Percentiles rank a stretch among this genome's conserved stretches.
These are phyloP conservation scores for Trichocladium antarcticum DNA, from an alignment of 495 filamentous ascomycete genomes.

Conservation along the genomic window DNA sequence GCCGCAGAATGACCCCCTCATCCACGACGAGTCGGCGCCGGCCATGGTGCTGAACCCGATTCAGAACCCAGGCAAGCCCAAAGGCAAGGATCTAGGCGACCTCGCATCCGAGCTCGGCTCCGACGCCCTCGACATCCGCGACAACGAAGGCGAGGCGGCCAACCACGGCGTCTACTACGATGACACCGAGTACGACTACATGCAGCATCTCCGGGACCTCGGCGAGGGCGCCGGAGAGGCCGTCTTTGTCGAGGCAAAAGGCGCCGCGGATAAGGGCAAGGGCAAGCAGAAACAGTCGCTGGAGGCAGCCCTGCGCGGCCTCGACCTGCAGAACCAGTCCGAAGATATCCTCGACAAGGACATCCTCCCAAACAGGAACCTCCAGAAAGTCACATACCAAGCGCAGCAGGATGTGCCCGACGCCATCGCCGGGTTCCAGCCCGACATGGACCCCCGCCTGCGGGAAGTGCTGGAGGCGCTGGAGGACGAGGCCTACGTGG, in stretches of 20 bases:
- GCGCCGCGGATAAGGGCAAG: slow-evolving; percentile 53
- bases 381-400: slow-evolving; percentile 69
- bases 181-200: slow-evolving; percentile 94
- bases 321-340: slow-evolving; percentile 48
- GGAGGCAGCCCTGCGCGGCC: slow-evolving; percentile 66
- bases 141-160: slow-evolving; percentile 93
- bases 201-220: slow-evolving; percentile 94
- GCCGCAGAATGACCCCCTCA: slow-evolving; percentile 90
- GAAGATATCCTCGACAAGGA: slow-evolving; percentile 55
- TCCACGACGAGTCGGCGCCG: slow-evolving; percentile 73
- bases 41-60: slow-evolving; percentile 65
- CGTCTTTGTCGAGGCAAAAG: slow-evolving; percentile 65
- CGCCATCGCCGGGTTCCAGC: slow-evolving; percentile 82
- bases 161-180: slow-evolving; percentile 79
- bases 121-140: slow-evolving; percentile 47
- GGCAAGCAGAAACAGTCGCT: slow-evolving; percentile 52
- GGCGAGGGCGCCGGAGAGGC: slow-evolving; percentile 48
- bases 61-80: slow-evolving; percentile 26
- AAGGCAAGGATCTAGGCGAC: slow-evolving; percentile 53
- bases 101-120: slow-evolving; percentile 66
- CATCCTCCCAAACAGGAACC: slow-evolving; percentile 58
- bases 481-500: slow-evolving; percentile 93
- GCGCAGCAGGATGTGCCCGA: slow-evolving; percentile 91
- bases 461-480: slow-evolving; percentile 88
- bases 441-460: slow-evolving; percentile 93